Percentiles rank a stretch among this genome's conserved stretches.
These are phyloP conservation scores for Stephania japonica DNA, from an alignment of 164 flowering plant genomes.

Conservation along the genomic window DNA sequence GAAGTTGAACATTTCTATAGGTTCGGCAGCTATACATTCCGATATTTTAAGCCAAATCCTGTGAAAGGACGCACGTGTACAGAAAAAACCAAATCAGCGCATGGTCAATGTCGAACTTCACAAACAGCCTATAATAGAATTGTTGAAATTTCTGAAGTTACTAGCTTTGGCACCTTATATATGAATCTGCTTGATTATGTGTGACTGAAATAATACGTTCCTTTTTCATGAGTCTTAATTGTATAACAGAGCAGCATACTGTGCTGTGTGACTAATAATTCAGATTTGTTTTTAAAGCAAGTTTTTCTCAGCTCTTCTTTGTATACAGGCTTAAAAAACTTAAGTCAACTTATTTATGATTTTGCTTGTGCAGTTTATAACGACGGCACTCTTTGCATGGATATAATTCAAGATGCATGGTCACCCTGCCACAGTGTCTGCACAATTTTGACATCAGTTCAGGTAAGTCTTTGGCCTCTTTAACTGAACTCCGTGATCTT, in stretches of 20 bases:
- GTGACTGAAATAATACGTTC: background rate
- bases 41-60: background rate
- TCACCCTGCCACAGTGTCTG: conserved; percentile 51
- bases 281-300: background rate
- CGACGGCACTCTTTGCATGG: conserved; percentile 53
- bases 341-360: background rate
- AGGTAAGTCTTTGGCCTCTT: conserved; percentile 20
- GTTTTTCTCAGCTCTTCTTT: background rate
- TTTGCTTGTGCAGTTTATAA: conserved; percentile 33
- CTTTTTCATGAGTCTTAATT: background rate
- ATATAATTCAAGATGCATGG: conserved; percentile 63
- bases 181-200: background rate
- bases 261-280: background rate
- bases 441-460: conserved; percentile 45
- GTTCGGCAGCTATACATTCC: background rate
- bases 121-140: background rate
- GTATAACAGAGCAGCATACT: background rate
- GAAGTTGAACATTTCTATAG: background rate
- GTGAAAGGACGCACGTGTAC: background rate
- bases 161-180: background rate
- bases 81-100: background rate
- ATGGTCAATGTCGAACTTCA: background rate
- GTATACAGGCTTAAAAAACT: background rate
- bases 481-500: background rate
- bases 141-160: no score